A percentile compares a stretch with the other conserved stretches of the same genome.
phyloP scores from a whole-genome alignment of 75 land plant genomes.

The Pseudotsuga menziesii region DNA sequence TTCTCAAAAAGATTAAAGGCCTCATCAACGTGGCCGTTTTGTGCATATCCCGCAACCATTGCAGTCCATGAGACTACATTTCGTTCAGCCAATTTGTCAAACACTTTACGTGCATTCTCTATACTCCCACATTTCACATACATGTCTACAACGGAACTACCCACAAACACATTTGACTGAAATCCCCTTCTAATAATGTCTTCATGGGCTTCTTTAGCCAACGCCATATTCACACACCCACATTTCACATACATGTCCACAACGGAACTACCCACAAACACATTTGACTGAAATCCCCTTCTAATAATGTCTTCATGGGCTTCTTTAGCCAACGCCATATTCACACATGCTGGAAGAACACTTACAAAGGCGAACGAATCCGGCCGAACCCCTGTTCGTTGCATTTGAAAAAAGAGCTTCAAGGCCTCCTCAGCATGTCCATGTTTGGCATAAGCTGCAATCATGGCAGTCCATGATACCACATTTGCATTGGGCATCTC shows the following conservation, averaged over 20 bases:
- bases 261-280: slow-evolving; percentile 5
- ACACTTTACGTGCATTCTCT: slow-evolving; percentile 10
- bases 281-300: background rate
- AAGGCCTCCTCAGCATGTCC: slow-evolving; percentile 7
- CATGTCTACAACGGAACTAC: slow-evolving; percentile 12
- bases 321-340: background rate
- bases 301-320: slow-evolving; percentile 9
- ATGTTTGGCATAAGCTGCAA: slow-evolving; percentile 3
- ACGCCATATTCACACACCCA: slow-evolving; percentile 13
- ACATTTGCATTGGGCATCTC: background rate
- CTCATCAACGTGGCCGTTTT: slow-evolving; percentile 2
- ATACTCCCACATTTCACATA: slow-evolving; percentile 21
- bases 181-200: slow-evolving; percentile 6
- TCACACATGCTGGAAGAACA: slow-evolving; percentile 11
- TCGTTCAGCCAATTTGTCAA: slow-evolving; percentile 14
- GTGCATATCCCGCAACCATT: slow-evolving; percentile 20
- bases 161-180: background rate
- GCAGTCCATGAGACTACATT: slow-evolving; percentile 32
- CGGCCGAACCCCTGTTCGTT: slow-evolving; percentile 2
- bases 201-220: slow-evolving; percentile 8
- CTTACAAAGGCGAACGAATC: slow-evolving; percentile 9
- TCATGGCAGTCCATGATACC: slow-evolving; percentile 13
- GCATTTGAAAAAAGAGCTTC: slow-evolving; percentile 16
- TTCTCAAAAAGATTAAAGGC: slow-evolving; percentile 16
- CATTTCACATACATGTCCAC: slow-evolving; percentile 19